Evolutionary conservation across 345 rosid species (phyloP).

Genomic region (Aquilaria sinensis): DNA sequence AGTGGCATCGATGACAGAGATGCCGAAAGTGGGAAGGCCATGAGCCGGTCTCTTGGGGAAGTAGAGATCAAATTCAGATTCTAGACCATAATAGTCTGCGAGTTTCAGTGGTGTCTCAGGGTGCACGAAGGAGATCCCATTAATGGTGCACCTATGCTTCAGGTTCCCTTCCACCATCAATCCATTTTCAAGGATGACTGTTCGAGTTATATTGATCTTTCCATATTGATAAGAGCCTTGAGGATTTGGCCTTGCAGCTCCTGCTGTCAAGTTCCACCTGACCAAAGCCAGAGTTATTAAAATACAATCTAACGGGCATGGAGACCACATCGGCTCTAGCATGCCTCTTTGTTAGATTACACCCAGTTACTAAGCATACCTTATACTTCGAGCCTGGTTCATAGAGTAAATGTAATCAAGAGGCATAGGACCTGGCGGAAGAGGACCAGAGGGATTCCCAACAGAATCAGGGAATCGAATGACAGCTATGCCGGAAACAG

Average conservation of each 20-base stretch:
- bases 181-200: constrained; percentile 29
- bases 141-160: constrained; percentile 27
- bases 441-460: constrained; percentile 15
- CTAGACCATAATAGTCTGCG: constrained; percentile 24
- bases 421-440: constrained; percentile 20
- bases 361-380: not conserved
- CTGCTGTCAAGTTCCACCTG: constrained; percentile 33
- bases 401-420: constrained; percentile 35
- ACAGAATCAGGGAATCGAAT: constrained; percentile 29
- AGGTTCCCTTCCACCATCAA: constrained; percentile 5
- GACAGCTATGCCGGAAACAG: constrained; percentile 21
- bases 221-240: constrained; percentile 49
- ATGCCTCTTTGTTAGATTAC: too few relatives aligned
- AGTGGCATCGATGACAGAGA: constrained; percentile 24
- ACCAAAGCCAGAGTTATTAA: not conserved
- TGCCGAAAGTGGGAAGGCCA: constrained; percentile 8
- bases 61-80: constrained; percentile 10
- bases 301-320: too few relatives aligned
- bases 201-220: constrained; percentile 27
- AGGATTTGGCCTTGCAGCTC: constrained; percentile 46
- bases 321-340: too few relatives aligned
- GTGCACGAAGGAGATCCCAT: constrained; percentile 33
- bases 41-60: constrained; percentile 19
- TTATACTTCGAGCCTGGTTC: constrained; percentile 37
- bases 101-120: constrained; percentile 37